Base-by-base conservation (phyloP, 441 rosid genomes). In the Gossypium lobatum region DNA sequence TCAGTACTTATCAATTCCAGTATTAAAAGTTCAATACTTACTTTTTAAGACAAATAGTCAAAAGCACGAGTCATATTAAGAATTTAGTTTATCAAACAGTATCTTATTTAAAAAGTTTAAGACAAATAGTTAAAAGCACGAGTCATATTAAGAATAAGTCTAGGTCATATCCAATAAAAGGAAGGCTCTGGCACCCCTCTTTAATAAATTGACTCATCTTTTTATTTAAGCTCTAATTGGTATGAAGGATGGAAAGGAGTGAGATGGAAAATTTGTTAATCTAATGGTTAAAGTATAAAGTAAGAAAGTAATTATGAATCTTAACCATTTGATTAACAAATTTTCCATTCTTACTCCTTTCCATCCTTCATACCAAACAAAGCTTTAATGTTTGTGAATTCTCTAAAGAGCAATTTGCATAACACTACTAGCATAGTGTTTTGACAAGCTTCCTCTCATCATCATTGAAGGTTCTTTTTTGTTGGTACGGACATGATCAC, bases 371-470 rank as follows among this genome's bases (percentile, higher is more conserved):
- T 23, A 21, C 62, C 31, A 58, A 58, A 14, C 62, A 58, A 23
- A 20, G 6, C 60, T 21, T 18, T 18, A 55, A 55, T 18, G 60
- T 23, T 58, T 58, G 34, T 3, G 6, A 58, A 58, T 23, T 58
- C 62, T 11, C 64, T 60, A 60, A 34, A 60, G n/a, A 14, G 39
- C 64, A 60, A 60, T 25, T 60, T 13, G 39, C 34, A 26, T 60
- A 5, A 60, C 18, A 60, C 8, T 60, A 25, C 64, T 25, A 60
- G 18, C 39, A 60, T 60, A 26, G 39, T 60, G 28, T 60, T 60
- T 60, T 60, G 64, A 60, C 64, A 60, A 60, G 39, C 39, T 60
- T 60, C 39, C 39, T 13, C 37, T 60, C 39, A 26, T 60, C 64
- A 13, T 60, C 28, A n/a, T 60, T 3, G 17, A 60, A 60, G 64